These are phyloP conservation scores for Penicillium arizonense DNA, from an alignment of 495 filamentous ascomycete species.

Conservation along the genomic window DNA sequence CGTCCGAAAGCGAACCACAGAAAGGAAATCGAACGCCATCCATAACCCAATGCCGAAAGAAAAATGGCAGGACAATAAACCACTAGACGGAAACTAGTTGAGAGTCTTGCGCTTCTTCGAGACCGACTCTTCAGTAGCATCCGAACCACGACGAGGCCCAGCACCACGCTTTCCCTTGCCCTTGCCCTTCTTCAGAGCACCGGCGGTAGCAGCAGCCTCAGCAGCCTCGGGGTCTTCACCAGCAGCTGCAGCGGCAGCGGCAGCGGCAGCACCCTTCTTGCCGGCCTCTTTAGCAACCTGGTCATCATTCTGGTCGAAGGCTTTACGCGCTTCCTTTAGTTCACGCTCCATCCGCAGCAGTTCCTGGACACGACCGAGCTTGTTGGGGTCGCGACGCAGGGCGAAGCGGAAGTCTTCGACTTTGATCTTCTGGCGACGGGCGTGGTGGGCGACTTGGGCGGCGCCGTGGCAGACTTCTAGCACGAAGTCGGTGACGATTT, in stretches of 20 bases:
- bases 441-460: slow-evolving; percentile 73
- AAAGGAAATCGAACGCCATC: neutral
- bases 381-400: slow-evolving; percentile 76
- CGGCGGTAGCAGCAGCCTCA: slow-evolving; percentile 21
- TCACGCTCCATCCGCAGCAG: slow-evolving; percentile 76
- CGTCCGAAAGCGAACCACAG: neutral
- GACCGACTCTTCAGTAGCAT: slow-evolving; percentile 43
- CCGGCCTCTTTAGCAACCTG: slow-evolving; percentile 45
- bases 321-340: slow-evolving; percentile 72
- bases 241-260: slow-evolving; percentile 6
- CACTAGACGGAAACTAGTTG: slow-evolving; percentile 8
- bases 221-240: slow-evolving; percentile 16
- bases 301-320: slow-evolving; percentile 58
- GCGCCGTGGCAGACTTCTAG: slow-evolving; percentile 89
- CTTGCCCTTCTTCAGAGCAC: slow-evolving; percentile 34
- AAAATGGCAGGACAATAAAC: neutral
- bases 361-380: slow-evolving; percentile 88
- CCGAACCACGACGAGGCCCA: slow-evolving; percentile 31
- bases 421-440: slow-evolving; percentile 90
- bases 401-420: slow-evolving; percentile 96
- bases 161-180: slow-evolving; percentile 43
- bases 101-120: slow-evolving; percentile 43
- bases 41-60: neutral
- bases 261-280: slow-evolving; percentile 29
- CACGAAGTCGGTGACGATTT: slow-evolving; percentile 89